phyloP scores from a whole-genome alignment of 306 rosid species.

The Amphicarpaea edgeworthii region DNA sequence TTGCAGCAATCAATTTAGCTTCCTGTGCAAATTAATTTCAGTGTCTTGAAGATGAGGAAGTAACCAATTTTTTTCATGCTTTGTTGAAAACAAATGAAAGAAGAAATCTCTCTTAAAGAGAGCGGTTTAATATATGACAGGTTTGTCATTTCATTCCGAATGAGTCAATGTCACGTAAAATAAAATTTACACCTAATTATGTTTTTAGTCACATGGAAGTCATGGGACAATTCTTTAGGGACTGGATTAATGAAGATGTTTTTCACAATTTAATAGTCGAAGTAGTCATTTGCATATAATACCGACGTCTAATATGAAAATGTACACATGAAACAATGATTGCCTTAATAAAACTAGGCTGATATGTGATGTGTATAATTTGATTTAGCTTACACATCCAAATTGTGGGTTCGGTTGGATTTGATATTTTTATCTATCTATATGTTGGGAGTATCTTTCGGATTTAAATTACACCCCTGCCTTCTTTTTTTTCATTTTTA shows the following conservation, averaged over 20 bases:
- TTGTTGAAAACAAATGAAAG: neutral
- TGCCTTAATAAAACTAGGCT: neutral
- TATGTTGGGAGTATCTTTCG: constrained; percentile 35
- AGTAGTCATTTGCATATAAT: constrained; percentile 7
- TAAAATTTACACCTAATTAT: neutral
- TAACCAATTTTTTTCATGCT: neutral
- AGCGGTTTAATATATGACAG: neutral
- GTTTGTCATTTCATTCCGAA: neutral
- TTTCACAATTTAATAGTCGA: neutral
- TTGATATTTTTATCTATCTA: constrained; percentile 25
- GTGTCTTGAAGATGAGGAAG: constrained; percentile 3
- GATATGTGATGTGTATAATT: neutral
- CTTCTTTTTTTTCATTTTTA: no score
- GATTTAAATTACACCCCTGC: no score
- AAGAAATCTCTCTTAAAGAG: neutral
- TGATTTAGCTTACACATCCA: constrained; percentile 30
- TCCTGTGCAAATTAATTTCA: neutral
- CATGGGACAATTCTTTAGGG: neutral
- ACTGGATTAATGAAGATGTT: neutral
- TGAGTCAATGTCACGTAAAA: neutral
- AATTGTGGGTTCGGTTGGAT: constrained; percentile 21
- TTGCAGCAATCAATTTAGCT: neutral
- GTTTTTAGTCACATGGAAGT: constrained; percentile 1
- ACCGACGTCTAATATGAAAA: neutral
- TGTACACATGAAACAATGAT: neutral